Percentiles rank a stretch among this genome's conserved stretches.
Conservation (phyloP, 345 rosid genomes). For the Salix udensis region DNA sequence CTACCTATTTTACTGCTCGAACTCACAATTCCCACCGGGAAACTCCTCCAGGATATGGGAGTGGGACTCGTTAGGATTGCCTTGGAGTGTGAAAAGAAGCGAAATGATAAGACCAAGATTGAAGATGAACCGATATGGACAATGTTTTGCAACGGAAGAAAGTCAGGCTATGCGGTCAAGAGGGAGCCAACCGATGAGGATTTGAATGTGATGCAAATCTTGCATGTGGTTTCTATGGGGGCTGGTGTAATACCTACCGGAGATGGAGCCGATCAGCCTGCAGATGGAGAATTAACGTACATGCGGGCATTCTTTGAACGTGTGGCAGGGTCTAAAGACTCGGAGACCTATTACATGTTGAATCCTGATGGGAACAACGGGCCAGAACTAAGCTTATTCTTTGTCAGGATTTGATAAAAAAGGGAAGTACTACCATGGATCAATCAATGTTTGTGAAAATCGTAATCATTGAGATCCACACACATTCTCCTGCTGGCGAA, state of each 20-base stretch:
- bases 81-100: conserved; percentile 69
- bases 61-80: conserved; percentile 70
- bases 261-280: conserved; percentile 23
- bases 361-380: conserved; percentile 70
- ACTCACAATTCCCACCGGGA: conserved; percentile 68
- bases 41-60: conserved; percentile 71
- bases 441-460: background rate
- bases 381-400: conserved; percentile 67
- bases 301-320: conserved; percentile 83
- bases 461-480: background rate
- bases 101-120: conserved; percentile 52
- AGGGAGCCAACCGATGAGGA: conserved; percentile 75
- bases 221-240: conserved; percentile 75
- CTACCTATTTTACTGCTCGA: conserved; percentile 62
- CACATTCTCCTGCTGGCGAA: background rate
- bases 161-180: conserved; percentile 70
- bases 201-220: conserved; percentile 63
- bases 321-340: conserved; percentile 72
- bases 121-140: conserved; percentile 75
- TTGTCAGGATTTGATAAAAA: conserved; percentile 45
- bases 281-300: conserved; percentile 68
- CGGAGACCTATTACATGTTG: conserved; percentile 85
- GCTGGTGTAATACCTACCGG: conserved; percentile 64
- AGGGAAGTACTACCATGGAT: background rate
- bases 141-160: conserved; percentile 64